Evolutionary conservation across 2,329 filamentous ascomycete species (phyloP).

Genomic region (Coniochaeta sp.): DNA sequence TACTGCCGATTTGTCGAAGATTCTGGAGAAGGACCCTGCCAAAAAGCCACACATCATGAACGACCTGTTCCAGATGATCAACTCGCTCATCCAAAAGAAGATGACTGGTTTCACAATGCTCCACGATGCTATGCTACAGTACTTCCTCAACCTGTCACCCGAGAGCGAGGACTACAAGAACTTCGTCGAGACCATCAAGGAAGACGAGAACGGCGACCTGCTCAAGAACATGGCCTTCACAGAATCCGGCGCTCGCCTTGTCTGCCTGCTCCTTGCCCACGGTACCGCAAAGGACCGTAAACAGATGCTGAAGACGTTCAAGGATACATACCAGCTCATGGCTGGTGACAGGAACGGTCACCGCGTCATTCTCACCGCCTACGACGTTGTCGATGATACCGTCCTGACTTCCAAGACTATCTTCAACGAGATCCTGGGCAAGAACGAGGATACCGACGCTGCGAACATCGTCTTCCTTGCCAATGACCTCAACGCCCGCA

Average conservation of each 20-base stretch:
- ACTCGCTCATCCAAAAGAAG: slow-evolving; percentile 91
- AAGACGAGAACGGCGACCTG: slow-evolving; percentile 83
- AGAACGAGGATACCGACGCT: slow-evolving; percentile 53
- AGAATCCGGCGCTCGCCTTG: slow-evolving; percentile 74
- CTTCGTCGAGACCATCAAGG: slow-evolving; percentile 85
- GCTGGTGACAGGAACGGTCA: slow-evolving; percentile 74
- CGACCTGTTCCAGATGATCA: slow-evolving; percentile 79
- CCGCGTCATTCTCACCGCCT: slow-evolving; percentile 73
- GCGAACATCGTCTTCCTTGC: slow-evolving; percentile 59
- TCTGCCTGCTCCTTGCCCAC: slow-evolving; percentile 75
- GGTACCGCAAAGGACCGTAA: slow-evolving; percentile 91
- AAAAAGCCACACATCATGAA: slow-evolving; percentile 85
- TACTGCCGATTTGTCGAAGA: slow-evolving; percentile 64
- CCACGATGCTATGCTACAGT: slow-evolving; percentile 97
- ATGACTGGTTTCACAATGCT: slow-evolving; percentile 95
- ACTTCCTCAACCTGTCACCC: slow-evolving; percentile 72
- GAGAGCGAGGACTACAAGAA: slow-evolving; percentile 78
- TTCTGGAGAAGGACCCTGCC: slow-evolving; percentile 71
- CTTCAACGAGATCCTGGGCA: slow-evolving; percentile 77
- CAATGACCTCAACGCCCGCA: slow-evolving; percentile 58
- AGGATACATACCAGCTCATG: slow-evolving; percentile 81
- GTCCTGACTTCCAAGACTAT: slow-evolving; percentile 80
- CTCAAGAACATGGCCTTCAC: slow-evolving; percentile 97
- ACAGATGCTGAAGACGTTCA: slow-evolving; percentile 76
- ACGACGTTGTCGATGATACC: slow-evolving; percentile 92